Percentiles rank a stretch among this genome's conserved stretches.
phyloP scores from a whole-genome alignment of 306 rosid genomes.

The Phaseolus lunatus region DNA sequence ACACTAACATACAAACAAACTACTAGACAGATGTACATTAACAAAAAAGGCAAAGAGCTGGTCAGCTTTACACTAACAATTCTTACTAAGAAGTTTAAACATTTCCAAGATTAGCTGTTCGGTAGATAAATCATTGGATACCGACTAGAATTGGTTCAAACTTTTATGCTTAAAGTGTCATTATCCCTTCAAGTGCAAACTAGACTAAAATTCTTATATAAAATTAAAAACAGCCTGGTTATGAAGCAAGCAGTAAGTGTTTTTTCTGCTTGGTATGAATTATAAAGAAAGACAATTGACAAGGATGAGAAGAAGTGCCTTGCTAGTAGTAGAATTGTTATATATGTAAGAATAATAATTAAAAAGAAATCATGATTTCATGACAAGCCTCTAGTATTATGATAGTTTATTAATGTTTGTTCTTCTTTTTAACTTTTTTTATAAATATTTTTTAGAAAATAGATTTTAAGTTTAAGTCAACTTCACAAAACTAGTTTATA shows the following conservation, averaged over 20 bases:
- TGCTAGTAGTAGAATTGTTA: background rate
- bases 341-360: background rate
- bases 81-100: too few relatives aligned
- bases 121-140: background rate
- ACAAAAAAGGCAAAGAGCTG: too few relatives aligned
- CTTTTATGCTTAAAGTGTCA: conserved; percentile 17
- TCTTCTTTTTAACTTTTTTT: background rate
- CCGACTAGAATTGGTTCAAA: conserved; percentile 21
- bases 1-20: too few relatives aligned
- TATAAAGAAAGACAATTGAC: conserved; percentile 4
- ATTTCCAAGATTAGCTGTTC: conserved; percentile 3
- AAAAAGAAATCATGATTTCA: background rate
- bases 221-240: background rate
- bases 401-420: background rate
- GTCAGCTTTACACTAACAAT: too few relatives aligned
- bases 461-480: too few relatives aligned
- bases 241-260: conserved; percentile 16
- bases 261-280: background rate
- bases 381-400: background rate
- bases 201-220: conserved; percentile 9
- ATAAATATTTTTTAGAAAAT: too few relatives aligned
- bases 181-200: background rate
- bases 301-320: background rate
- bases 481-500: too few relatives aligned
- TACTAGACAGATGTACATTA: too few relatives aligned